These are phyloP conservation scores for Solanum pennellii DNA, from an alignment of 257 asterid genomes.

Conservation along the genomic window DNA sequence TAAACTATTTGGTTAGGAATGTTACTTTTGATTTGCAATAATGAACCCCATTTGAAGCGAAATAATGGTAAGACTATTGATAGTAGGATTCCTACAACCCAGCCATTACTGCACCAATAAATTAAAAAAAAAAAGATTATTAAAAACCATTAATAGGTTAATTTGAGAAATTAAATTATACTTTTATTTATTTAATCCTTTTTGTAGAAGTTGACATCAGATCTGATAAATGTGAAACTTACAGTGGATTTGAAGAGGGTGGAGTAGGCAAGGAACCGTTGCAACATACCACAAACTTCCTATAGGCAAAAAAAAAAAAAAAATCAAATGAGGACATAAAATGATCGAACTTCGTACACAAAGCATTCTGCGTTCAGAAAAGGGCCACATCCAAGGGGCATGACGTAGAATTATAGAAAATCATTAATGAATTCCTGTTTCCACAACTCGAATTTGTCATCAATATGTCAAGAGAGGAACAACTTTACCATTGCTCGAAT, in stretches of 20 bases:
- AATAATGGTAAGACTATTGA: constrained; percentile 48
- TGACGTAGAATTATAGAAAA: not conserved
- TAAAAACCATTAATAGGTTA: not conserved
- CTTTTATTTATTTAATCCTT: not conserved
- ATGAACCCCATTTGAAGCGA: constrained; percentile 58
- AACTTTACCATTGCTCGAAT: not conserved
- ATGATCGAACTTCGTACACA: not conserved
- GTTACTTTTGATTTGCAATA: constrained; percentile 52
- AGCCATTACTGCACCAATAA: constrained; percentile 29
- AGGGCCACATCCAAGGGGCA: not conserved
- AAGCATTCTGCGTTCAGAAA: too few species aligned
- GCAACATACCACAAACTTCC: constrained; percentile 7
- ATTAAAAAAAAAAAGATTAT: not conserved
- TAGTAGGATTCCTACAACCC: constrained; percentile 55
- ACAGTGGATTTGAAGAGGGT: constrained; percentile 40
- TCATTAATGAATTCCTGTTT: not conserved
- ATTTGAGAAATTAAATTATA: not conserved
- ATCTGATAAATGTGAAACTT: constrained; percentile 1
- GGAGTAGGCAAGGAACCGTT: constrained; percentile 37
- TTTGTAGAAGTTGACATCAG: not conserved
- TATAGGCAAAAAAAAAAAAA: not conserved
- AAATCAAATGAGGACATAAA: not conserved
- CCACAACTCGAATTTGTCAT: not conserved
- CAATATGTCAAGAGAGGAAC: not conserved
- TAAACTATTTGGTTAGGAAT: not conserved